phyloP scores from a whole-genome alignment of 2,329 filamentous ascomycete genomes.

The Lachnellula willkommii region DNA sequence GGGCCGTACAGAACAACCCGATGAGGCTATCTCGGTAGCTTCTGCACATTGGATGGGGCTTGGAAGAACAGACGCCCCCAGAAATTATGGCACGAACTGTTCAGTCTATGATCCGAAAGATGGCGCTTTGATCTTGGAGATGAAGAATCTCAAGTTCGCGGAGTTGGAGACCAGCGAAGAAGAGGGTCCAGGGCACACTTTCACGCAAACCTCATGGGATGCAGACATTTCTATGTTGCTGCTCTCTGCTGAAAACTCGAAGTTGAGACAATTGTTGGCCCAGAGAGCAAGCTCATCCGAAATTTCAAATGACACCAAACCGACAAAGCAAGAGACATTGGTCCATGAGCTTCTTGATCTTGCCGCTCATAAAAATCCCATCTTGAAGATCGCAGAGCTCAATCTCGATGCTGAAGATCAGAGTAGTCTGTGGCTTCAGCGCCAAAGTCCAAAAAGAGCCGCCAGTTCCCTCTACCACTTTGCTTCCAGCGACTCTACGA shows the following conservation, averaged over 20 bases:
- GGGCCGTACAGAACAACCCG: neutral
- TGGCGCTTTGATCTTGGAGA: constrained; percentile 10
- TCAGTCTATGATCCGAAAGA: constrained; percentile 12
- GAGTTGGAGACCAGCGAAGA: constrained; percentile 14
- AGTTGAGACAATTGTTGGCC: constrained; percentile 1
- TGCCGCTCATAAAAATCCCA: constrained; percentile 32
- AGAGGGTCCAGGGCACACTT: constrained; percentile 6
- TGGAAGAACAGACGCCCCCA: constrained; percentile 15
- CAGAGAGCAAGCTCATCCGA: no score
- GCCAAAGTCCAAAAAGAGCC: neutral
- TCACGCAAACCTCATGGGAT: constrained; percentile 15
- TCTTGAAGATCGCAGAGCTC: constrained; percentile 33
- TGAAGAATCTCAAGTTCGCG: constrained; percentile 14
- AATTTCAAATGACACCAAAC: no score
- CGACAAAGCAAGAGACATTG: no score
- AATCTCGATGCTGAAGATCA: constrained; percentile 17
- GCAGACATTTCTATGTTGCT: constrained; percentile 17
- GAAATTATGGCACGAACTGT: constrained; percentile 12
- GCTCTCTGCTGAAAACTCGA: constrained; percentile 26
- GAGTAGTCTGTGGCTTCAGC: neutral
- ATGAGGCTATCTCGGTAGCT: constrained; percentile 1
- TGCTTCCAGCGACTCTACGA: neutral
- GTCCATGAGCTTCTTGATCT: no score
- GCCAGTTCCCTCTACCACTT: neutral
- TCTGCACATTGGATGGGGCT: constrained; percentile 13